Evolutionary conservation across 306 rosid species (phyloP), one percentile per base, ranked within the genome.

Genomic region (Quillaja saponaria): DNA sequence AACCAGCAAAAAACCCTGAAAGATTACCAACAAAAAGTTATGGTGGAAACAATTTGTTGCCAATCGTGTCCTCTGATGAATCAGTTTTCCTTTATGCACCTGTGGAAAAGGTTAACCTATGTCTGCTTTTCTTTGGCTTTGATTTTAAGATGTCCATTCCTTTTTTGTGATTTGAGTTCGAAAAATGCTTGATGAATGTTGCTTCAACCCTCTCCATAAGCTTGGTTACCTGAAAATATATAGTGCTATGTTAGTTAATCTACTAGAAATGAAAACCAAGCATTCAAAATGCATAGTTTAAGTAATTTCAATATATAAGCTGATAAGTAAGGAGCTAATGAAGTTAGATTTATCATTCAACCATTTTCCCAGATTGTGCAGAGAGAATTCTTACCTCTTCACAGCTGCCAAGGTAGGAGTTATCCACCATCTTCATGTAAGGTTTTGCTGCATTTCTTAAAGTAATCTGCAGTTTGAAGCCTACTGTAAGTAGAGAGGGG

Each of bases 401-500:
- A n/a, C 87, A 84, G 76, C 76, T 78, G 14, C 95, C 89, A 39
- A 82, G 73, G 69, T 56, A 28, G 68, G 95, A 87, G 35, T 75
- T 82, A 41, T 87, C 90, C 58, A 77, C 88, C 86, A 80, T 87
- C 54, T 70, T 79, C 90, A 84, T 80, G 81, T 82, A 84, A 45
- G 83, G 40, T 67, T 80, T 80, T 45, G 81, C 55, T 33, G 91
- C 77, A 38, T 71, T 49, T 72, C 95, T 80, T 52, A 81, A 82
- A 51, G 91, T 74, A 52, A 87, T 78, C 95, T 86, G 81, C 64
- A 69, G 17, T 35, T 45, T 49, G 11, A 25, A 50, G 47, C 10
- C 13, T 25, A 25, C 31, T 25, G 4, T 25, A 25, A 25, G 31
- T 25, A 25, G 31, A 25, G 3, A 25, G 2, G 31, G 31, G 31